Conservation (phyloP, 164 flowering plant species). For the Vitis rotundifolia region DNA sequence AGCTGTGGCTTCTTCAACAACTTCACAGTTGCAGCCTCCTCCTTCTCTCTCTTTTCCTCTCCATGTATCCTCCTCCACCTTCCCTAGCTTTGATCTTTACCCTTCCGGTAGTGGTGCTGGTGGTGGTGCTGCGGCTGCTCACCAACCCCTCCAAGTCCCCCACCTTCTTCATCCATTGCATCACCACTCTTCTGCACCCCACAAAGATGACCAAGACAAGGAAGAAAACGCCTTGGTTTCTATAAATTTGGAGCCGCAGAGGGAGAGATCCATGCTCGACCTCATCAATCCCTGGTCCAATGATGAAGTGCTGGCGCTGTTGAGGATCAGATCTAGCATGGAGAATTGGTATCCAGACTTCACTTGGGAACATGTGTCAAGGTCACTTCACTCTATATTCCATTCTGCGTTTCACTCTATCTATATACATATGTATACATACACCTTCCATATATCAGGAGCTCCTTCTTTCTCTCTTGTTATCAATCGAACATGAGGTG, state of each 20-base stretch:
- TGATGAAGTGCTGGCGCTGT: conserved; percentile 64
- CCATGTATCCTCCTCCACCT: conserved; percentile 12
- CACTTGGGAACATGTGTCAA: conserved; percentile 81
- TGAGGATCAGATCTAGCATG: conserved; percentile 67
- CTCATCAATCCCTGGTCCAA: conserved; percentile 45
- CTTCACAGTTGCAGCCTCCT: conserved; percentile 17
- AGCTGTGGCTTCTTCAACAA: conserved; percentile 21
- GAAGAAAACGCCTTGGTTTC: conserved; percentile 11
- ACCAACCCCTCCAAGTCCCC: conserved; percentile 21
- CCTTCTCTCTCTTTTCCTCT: conserved; percentile 14
- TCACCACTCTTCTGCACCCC: conserved; percentile 10
- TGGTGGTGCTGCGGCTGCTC: background rate
- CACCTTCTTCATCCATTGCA: conserved; percentile 22
- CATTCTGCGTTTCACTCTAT: too few relatives aligned
- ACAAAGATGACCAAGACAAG: conserved; percentile 16
- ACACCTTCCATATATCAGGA: too few relatives aligned
- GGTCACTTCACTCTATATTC: conserved; percentile 31
- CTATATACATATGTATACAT: background rate
- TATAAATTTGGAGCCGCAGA: conserved; percentile 16
- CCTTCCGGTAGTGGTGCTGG: background rate
- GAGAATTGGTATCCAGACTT: conserved; percentile 65
- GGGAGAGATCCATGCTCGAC: conserved; percentile 24
- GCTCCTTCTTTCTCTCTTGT: too few relatives aligned
- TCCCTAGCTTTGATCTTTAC: conserved; percentile 24
- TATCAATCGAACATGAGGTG: too few relatives aligned